A percentile compares a stretch with the other conserved stretches of the same genome.
Evolutionary conservation across 2,329 filamentous ascomycete genomes (phyloP).

Genomic region (Nemania sp.): DNA sequence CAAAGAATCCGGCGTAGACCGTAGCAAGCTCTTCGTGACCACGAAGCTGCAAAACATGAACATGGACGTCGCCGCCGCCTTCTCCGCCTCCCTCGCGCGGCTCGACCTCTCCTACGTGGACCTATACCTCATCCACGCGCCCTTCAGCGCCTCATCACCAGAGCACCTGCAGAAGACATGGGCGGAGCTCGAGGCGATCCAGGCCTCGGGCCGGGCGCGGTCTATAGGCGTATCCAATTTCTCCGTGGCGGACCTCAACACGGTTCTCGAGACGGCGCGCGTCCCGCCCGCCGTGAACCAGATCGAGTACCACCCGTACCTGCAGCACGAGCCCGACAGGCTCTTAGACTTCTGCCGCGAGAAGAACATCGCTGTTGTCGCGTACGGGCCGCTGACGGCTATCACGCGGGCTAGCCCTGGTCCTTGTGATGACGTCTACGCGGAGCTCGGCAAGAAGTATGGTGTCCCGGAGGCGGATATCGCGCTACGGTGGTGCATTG

Average conservation of each 20-base stretch:
- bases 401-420: slow-evolving; percentile 61
- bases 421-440: slow-evolving; percentile 65
- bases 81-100: slow-evolving; percentile 71
- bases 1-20: slow-evolving; percentile 72
- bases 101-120: slow-evolving; percentile 79
- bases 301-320: slow-evolving; percentile 83
- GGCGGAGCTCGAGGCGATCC: slow-evolving; percentile 73
- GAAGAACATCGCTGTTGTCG: slow-evolving; percentile 67
- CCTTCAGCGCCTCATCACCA: slow-evolving; percentile 63
- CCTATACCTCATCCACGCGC: slow-evolving; percentile 74
- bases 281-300: slow-evolving; percentile 79
- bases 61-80: slow-evolving; percentile 60
- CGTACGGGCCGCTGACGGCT: slow-evolving; percentile 67
- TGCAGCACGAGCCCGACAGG: slow-evolving; percentile 67
- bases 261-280: slow-evolving; percentile 68
- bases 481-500: slow-evolving; percentile 69
- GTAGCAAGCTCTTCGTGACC: slow-evolving; percentile 76
- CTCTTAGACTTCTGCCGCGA: slow-evolving; percentile 69
- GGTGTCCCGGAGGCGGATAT: slow-evolving; percentile 67
- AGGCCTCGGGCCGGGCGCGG: slow-evolving; percentile 72
- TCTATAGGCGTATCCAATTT: slow-evolving; percentile 87
- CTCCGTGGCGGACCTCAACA: slow-evolving; percentile 65
- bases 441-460: slow-evolving; percentile 67
- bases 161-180: slow-evolving; percentile 69
- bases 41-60: slow-evolving; percentile 65